Evolutionary conservation across 371 early-diverging fungal species (phyloP), one percentile per base, ranked within the genome.

Genomic region (Mucor piriformis): DNA sequence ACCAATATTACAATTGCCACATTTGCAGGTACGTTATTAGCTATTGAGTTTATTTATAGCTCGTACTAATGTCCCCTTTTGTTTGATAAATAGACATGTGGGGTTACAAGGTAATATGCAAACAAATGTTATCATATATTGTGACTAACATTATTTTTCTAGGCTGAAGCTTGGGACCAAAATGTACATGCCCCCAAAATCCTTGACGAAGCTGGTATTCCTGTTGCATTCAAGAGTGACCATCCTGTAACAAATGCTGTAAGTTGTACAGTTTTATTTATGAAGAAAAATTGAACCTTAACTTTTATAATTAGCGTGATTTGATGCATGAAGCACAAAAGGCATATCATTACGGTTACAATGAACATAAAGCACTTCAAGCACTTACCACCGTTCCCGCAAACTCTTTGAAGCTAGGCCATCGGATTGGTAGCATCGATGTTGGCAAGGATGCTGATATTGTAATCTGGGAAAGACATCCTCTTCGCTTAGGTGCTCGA

Each of bases 391-490:
- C 81, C 43, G 83, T 88, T 12, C 93, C 93, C 0, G 94, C 94
- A 15, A 76, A 83, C 48, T 81, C 86, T 1, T 61, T 94, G 20
- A 91, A 86, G 12, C 62, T 87, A 3, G 87, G 76, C 27, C 84
- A 88, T 67, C 85, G 93, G 54, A 73, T 92, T 56, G 94, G 94
- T 16, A 66, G 76, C 50, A 72, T 94, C 50, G 74, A 72, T 15
- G 67, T 77, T 2, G 92, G 91, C 12, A 89, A 84, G 66, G 94
- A 94, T 76, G 94, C 93, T 5, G 94, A 94, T 73, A 57, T 92
- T 21, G 89, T 92, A 15, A 75, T 89, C 34, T 89, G 88, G 88
- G 80, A 82, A 66, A 76, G 77, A 27, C 83, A 89, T 64, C 93
- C 93, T 10, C 72, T 94, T 13, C 55, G 79, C 7, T 67, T 94